Evolutionary conservation across 2,329 filamentous ascomycete species (phyloP).

Genomic region (Ophiobolus disseminans): DNA sequence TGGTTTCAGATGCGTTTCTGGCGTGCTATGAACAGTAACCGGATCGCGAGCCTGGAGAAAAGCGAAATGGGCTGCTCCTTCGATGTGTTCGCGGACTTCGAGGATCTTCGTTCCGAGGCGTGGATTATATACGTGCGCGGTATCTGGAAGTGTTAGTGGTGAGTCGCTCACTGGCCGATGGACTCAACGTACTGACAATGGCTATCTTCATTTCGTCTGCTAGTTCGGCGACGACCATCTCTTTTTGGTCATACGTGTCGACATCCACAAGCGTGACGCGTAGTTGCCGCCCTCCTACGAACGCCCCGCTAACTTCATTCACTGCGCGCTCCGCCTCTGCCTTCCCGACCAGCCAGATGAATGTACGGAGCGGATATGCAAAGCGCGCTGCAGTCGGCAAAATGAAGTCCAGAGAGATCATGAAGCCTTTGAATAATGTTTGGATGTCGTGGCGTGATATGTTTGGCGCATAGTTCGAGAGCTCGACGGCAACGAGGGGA

Average conservation of each 20-base stretch:
- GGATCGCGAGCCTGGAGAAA: conserved; percentile 19
- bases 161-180: not conserved
- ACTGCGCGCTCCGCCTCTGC: conserved; percentile 13
- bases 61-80: conserved; percentile 7
- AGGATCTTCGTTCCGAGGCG: conserved; percentile 12
- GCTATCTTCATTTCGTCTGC: conserved; percentile 19
- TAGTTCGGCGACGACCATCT: conserved; percentile 10
- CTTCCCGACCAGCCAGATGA: conserved; percentile 8
- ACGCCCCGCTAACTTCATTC: conserved; percentile 8
- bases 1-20: not conserved
- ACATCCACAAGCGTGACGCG: conserved; percentile 4
- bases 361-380: conserved; percentile 14
- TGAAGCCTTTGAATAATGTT: conserved; percentile 13
- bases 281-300: conserved; percentile 7
- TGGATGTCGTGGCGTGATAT: conserved; percentile 13
- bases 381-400: conserved; percentile 11
- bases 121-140: conserved; percentile 13
- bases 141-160: conserved; percentile 6
- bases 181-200: conserved; percentile 15
- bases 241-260: conserved; percentile 5
- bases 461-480: conserved; percentile 16
- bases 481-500: conserved; percentile 11
- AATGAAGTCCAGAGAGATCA: conserved; percentile 12
- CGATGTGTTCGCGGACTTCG: conserved; percentile 15
- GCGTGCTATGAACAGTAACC: conserved; percentile 2